Evolutionary conservation across 2,329 filamentous ascomycete genomes (phyloP).

Genomic region (Aquanectria penicillioides): DNA sequence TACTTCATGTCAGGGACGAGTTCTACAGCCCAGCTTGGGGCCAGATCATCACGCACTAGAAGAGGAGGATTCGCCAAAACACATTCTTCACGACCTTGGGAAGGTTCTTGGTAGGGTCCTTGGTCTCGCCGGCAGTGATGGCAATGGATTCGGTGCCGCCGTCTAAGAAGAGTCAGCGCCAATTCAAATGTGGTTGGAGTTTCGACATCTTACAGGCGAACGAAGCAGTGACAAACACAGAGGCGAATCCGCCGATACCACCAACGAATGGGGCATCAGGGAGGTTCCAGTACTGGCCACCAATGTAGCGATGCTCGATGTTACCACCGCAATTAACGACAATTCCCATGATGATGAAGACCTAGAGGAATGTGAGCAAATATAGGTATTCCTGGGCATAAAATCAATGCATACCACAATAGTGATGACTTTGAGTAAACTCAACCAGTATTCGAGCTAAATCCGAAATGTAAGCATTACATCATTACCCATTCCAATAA

Average conservation of each 20-base stretch:
- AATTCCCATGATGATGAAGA: slow-evolving; percentile 72
- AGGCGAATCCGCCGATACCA: slow-evolving; percentile 73
- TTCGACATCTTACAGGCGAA: slow-evolving; percentile 63
- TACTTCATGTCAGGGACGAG: slow-evolving; percentile 24
- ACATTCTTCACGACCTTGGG: slow-evolving; percentile 73
- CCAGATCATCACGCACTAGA: slow-evolving; percentile 46
- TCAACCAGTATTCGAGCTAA: slow-evolving; percentile 67
- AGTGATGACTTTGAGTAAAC: slow-evolving; percentile 62
- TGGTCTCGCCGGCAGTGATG: slow-evolving; percentile 73
- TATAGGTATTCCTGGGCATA: rapidly evolving
- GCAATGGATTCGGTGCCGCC: slow-evolving; percentile 71
- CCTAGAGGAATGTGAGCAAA: slow-evolving; percentile 25
- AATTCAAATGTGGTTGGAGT: neutral
- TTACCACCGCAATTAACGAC: slow-evolving; percentile 64
- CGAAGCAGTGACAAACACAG: slow-evolving; percentile 61
- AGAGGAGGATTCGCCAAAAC: slow-evolving; percentile 70
- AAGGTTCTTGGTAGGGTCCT: slow-evolving; percentile 67
- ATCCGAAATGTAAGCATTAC: slow-evolving; percentile 45
- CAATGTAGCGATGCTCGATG: slow-evolving; percentile 62
- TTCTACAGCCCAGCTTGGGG: too few species aligned
- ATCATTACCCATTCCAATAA: too few species aligned
- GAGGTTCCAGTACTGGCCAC: slow-evolving; percentile 66
- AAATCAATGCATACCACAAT: slow-evolving; percentile 51
- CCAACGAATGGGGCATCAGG: slow-evolving; percentile 71
- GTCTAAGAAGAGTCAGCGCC: slow-evolving; percentile 31